Conservation (phyloP, 2,329 filamentous ascomycete species). For the Fusarium sp. region DNA sequence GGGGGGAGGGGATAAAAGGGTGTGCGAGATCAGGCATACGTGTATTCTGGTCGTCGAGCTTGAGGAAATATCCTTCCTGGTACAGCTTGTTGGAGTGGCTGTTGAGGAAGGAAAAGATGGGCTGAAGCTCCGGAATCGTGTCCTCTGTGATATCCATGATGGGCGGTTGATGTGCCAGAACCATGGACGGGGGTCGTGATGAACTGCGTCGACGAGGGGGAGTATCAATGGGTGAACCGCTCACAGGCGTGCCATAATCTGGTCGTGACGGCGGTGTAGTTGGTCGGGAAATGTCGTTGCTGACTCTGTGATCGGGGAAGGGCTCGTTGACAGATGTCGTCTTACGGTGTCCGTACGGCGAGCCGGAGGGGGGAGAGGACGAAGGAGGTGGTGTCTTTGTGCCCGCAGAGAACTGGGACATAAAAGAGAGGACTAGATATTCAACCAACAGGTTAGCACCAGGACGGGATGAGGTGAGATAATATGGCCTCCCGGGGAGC, state of each 20-base stretch:
- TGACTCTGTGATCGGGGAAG: slow-evolving; percentile 50
- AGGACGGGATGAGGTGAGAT: slow-evolving; percentile 41
- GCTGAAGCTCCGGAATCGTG: slow-evolving; percentile 91
- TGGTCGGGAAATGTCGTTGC: slow-evolving; percentile 53
- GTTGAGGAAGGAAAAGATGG: slow-evolving; percentile 94
- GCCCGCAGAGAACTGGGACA: slow-evolving; percentile 78
- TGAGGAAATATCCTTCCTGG: slow-evolving; percentile 97
- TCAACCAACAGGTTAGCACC: slow-evolving; percentile 41
- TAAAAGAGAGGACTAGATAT: slow-evolving; percentile 83
- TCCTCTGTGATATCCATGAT: slow-evolving; percentile 87
- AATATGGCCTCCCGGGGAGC: slow-evolving; percentile 35
- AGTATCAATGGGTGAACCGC: slow-evolving; percentile 57
- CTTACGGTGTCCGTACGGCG: slow-evolving; percentile 48
- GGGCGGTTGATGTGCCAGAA: slow-evolving; percentile 86
- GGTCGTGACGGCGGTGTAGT: slow-evolving; percentile 53
- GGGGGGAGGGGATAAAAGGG: slow-evolving; percentile 42
- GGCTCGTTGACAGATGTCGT: slow-evolving; percentile 47
- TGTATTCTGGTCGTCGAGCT: slow-evolving; percentile 93
- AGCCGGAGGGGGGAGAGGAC: slow-evolving; percentile 57
- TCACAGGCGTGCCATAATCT: slow-evolving; percentile 58
- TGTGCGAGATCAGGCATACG: slow-evolving; percentile 66
- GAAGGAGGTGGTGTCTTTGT: slow-evolving; percentile 60
- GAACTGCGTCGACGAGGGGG: slow-evolving; percentile 61
- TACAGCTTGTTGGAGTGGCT: slow-evolving; percentile 97
- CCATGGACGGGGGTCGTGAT: slow-evolving; percentile 83